Conservation (phyloP, 768 basidiomycete species). For the Kwoniella bestiolae region DNA sequence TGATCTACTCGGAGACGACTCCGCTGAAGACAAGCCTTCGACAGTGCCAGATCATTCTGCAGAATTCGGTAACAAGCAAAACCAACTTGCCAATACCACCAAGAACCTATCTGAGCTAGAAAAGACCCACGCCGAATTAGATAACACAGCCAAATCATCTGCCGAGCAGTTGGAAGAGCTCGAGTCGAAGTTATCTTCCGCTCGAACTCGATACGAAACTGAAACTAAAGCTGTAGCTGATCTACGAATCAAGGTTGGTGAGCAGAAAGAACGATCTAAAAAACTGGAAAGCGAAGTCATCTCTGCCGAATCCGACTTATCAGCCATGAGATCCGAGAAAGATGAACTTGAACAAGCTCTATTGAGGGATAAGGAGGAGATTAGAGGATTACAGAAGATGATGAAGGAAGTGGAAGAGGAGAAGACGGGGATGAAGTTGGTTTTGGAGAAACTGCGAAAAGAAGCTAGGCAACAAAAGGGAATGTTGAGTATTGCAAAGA, state of each 20-base stretch:
- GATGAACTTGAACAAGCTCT: constrained; percentile 84
- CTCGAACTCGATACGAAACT: constrained; percentile 82
- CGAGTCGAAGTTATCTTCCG: constrained; percentile 79
- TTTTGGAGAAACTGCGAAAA: constrained; percentile 85
- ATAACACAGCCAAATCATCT: constrained; percentile 69
- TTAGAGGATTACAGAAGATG: constrained; percentile 77
- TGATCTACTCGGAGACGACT: constrained; percentile 55
- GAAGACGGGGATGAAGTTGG: constrained; percentile 69
- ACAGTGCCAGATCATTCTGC: constrained; percentile 67
- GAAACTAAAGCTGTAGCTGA: constrained; percentile 73
- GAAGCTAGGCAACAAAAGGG: constrained; percentile 97
- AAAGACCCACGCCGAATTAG: constrained; percentile 69
- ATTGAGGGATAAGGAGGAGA: constrained; percentile 91
- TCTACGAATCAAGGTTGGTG: constrained; percentile 70
- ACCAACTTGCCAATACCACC: constrained; percentile 80
- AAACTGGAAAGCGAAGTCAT: constrained; percentile 79
- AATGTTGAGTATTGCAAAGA: constrained; percentile 88
- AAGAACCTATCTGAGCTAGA: constrained; percentile 70
- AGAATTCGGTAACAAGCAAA: constrained; percentile 84
- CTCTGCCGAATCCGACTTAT: constrained; percentile 86
- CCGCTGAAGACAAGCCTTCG: constrained; percentile 24
- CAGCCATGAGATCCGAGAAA: constrained; percentile 85
- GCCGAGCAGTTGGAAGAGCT: constrained; percentile 76
- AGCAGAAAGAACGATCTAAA: constrained; percentile 73
- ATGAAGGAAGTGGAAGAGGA: constrained; percentile 81